Evolutionary conservation across 345 rosid genomes (phyloP).

Genomic region (Rhizophora mangle): DNA sequence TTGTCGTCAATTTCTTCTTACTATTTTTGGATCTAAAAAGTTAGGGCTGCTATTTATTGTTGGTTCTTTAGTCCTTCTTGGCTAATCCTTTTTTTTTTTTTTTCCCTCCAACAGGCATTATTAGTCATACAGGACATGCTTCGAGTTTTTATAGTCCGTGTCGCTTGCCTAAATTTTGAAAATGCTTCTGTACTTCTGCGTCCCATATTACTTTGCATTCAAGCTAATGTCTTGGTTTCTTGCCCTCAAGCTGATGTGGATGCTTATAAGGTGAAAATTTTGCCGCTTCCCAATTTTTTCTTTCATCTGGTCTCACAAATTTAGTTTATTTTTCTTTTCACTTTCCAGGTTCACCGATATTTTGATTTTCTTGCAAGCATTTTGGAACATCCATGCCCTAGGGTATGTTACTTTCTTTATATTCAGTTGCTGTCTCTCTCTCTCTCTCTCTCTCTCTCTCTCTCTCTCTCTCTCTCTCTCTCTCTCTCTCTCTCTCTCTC

Average conservation of each 20-base stretch:
- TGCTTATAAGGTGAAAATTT: conserved; percentile 65
- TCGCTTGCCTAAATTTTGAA: conserved; percentile 70
- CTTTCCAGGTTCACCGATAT: conserved; percentile 63
- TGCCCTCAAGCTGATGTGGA: conserved; percentile 52
- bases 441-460: neutral
- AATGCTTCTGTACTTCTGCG: conserved; percentile 67
- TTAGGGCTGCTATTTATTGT: too few relatives aligned
- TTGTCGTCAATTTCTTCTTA: too few relatives aligned
- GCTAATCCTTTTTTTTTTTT: too few relatives aligned
- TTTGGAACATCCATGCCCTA: conserved; percentile 83
- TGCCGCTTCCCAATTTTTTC: conserved; percentile 16
- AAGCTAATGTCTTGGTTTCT: conserved; percentile 41
- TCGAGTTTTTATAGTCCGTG: conserved; percentile 79
- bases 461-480: neutral
- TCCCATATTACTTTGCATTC: conserved; percentile 69
- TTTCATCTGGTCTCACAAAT: conserved; percentile 17
- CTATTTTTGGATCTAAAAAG: too few relatives aligned
- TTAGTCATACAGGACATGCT: conserved; percentile 94
- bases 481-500: neutral
- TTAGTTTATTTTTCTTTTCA: conserved; percentile 14
- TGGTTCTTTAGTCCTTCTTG: too few relatives aligned
- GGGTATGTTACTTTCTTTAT: conserved; percentile 44
- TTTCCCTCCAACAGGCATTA: conserved; percentile 57
- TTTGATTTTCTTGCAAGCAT: conserved; percentile 72
- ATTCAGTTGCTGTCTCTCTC: neutral